phyloP scores from a whole-genome alignment of 495 filamentous ascomycete genomes.

The Chaetomium tenue region DNA sequence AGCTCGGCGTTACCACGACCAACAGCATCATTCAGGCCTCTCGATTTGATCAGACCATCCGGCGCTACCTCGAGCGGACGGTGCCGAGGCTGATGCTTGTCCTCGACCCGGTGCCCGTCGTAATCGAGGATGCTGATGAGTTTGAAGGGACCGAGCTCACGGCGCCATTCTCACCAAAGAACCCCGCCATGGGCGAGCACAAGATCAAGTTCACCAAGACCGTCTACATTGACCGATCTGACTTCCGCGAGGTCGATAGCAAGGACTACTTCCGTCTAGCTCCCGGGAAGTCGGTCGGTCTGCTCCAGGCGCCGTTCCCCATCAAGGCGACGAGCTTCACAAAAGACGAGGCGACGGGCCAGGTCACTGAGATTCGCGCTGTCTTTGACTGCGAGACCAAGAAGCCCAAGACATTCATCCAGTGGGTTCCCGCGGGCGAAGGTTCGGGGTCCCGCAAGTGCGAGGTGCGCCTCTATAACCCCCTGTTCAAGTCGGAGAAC shows the following conservation, averaged over 20 bases:
- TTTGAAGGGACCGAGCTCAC: slow-evolving; percentile 56
- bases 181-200: slow-evolving; percentile 58
- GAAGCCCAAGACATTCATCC: slow-evolving; percentile 88
- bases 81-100: slow-evolving; percentile 87
- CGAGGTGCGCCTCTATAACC: slow-evolving; percentile 77
- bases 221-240: slow-evolving; percentile 87
- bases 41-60: slow-evolving; percentile 75
- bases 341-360: slow-evolving; percentile 66
- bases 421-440: slow-evolving; percentile 70
- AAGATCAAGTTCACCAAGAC: slow-evolving; percentile 76
- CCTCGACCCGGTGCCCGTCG: slow-evolving; percentile 73
- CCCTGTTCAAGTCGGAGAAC: slow-evolving; percentile 82
- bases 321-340: slow-evolving; percentile 76
- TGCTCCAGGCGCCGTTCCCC: slow-evolving; percentile 78
- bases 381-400: slow-evolving; percentile 65
- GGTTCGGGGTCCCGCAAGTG: slow-evolving; percentile 65
- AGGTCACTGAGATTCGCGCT: slow-evolving; percentile 67
- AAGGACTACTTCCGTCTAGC: slow-evolving; percentile 92
- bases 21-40: slow-evolving; percentile 68
- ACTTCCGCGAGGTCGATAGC: slow-evolving; percentile 84
- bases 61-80: slow-evolving; percentile 75
- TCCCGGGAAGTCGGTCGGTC: slow-evolving; percentile 83
- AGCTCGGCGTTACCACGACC: slow-evolving; percentile 80
- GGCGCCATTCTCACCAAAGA: slow-evolving; percentile 73
- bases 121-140: slow-evolving; percentile 73